Evolutionary conservation across 768 basidiomycete species (phyloP).

Genomic region (Flagelloscypha sp.): DNA sequence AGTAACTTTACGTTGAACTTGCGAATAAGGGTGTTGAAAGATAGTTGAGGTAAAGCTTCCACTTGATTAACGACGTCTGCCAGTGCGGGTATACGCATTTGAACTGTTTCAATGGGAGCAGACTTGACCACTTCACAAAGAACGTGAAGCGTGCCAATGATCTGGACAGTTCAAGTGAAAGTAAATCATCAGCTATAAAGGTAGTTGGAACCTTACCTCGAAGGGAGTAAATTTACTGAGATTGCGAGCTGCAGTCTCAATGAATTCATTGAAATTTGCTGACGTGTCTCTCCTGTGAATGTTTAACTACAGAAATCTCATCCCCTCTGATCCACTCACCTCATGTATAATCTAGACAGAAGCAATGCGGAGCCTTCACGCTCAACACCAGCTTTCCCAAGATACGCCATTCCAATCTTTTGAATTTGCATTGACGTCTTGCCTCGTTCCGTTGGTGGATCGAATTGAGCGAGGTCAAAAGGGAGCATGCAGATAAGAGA

Average conservation of each 20-base stretch:
- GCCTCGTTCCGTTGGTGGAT: constrained; percentile 45
- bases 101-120: constrained; percentile 46
- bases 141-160: constrained; percentile 60
- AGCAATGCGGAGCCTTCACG: constrained; percentile 75
- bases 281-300: constrained; percentile 49
- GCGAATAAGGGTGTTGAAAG: constrained; percentile 56
- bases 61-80: constrained; percentile 38
- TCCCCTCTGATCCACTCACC: constrained; percentile 55
- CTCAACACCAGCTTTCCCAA: constrained; percentile 71
- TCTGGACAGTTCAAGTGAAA: constrained; percentile 28
- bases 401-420: constrained; percentile 43
- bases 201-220: constrained; percentile 32
- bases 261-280: constrained; percentile 40
- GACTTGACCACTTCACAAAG: constrained; percentile 65
- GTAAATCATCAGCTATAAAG: constrained; percentile 5
- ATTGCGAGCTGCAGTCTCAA: constrained; percentile 27
- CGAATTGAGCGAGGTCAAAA: constrained; percentile 83
- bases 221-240: constrained; percentile 40
- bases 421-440: constrained; percentile 54
- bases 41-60: constrained; percentile 30
- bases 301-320: constrained; percentile 4
- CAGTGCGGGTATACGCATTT: constrained; percentile 33
- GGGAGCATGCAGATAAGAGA: constrained; percentile 90
- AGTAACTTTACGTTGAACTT: constrained; percentile 63
- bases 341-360: constrained; percentile 74